Evolutionary conservation across 352 stramenopile genomes (phyloP), one percentile per base, ranked within the genome.

Genomic region (Achlya hypogyna): DNA sequence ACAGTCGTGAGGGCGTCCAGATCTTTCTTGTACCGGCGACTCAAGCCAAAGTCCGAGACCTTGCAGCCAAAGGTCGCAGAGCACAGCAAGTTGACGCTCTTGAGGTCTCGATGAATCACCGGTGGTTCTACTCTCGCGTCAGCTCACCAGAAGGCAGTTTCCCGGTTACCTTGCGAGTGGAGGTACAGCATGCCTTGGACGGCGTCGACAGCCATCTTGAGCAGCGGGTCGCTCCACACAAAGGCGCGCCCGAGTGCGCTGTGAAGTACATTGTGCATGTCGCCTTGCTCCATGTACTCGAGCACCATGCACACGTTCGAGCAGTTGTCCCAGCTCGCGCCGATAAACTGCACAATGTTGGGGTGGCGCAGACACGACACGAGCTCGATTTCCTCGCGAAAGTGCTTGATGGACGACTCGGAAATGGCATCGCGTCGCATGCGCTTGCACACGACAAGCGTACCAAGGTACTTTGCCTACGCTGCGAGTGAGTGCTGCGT

Each of bases 341-440:
- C 86, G 35, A 95, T 95, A 49, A 95, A 92, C 68, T 95, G 86
- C 14, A 95, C 86, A 62, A 95, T 91, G 59, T 95, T 95, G 34
- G 86, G 86, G 63, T 95, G 86, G 5, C 86, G 76, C 51, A 95
- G 71, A 56, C 81, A 88, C 27, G 84, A 86, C 84, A 95, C 93
- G 32, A 95, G 76, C 64, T 88, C 80, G 53, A 95, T 89, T 52
- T 95, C 86, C 64, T 93, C 84, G 9, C 86, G 83, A 59, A 95
- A 95, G 62, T 75, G 86, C 47, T 78, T 75, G 51, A 95, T 78
- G 20, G 84, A 74, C 20, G 74, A 69, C 53, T 84, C 75, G 1
- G 84, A 83, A 69, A 95, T 92, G 53, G 87, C 73, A 70, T 95
- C 86, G 28, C 86, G 86, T 35, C 86, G 84, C 73, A 95, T 90